These are phyloP conservation scores for Citrus medica DNA, from an alignment of 345 rosid genomes.

Conservation along the genomic window DNA sequence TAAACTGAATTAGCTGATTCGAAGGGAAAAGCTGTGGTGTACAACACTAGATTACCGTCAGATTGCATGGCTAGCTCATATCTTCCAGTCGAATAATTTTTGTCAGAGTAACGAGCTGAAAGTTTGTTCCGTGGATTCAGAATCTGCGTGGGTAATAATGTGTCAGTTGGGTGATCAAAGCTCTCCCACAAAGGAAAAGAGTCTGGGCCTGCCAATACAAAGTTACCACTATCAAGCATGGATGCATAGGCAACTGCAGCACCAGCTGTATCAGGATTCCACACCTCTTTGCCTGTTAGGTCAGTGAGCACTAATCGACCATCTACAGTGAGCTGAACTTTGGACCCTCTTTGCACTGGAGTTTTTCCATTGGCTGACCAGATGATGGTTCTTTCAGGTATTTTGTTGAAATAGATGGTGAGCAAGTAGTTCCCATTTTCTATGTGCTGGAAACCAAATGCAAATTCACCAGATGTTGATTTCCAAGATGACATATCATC, in stretches of 20 bases:
- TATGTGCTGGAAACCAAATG: conserved; percentile 42
- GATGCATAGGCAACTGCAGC: conserved; percentile 32
- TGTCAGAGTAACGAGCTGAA: conserved; percentile 20
- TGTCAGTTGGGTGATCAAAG: conserved; percentile 51
- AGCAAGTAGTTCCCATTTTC: conserved; percentile 21
- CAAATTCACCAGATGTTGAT: conserved; percentile 48
- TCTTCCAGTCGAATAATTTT: conserved; percentile 37
- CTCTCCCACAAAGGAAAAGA: conserved; percentile 39
- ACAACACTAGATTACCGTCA: conserved; percentile 35
- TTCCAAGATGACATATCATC: conserved; percentile 22
- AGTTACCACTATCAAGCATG: conserved; percentile 55
- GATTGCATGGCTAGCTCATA: conserved; percentile 22
- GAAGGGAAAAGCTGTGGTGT: conserved; percentile 18
- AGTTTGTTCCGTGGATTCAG: conserved; percentile 18
- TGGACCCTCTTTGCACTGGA: conserved; percentile 34
- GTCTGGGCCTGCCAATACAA: conserved; percentile 26
- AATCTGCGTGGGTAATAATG: conserved; percentile 46
- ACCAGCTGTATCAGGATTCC: conserved; percentile 22
- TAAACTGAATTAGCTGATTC: conserved; percentile 17
- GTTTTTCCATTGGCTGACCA: conserved; percentile 45
- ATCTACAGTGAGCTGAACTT: conserved; percentile 27
- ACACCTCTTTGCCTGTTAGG: conserved; percentile 20
- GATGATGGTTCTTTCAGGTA: conserved; percentile 38
- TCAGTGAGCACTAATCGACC: conserved; percentile 37
- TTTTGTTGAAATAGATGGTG: conserved; percentile 39